Evolutionary conservation across 345 rosid species (phyloP), one percentile per base, ranked within the genome.

Genomic region (Brassica rapa): DNA sequence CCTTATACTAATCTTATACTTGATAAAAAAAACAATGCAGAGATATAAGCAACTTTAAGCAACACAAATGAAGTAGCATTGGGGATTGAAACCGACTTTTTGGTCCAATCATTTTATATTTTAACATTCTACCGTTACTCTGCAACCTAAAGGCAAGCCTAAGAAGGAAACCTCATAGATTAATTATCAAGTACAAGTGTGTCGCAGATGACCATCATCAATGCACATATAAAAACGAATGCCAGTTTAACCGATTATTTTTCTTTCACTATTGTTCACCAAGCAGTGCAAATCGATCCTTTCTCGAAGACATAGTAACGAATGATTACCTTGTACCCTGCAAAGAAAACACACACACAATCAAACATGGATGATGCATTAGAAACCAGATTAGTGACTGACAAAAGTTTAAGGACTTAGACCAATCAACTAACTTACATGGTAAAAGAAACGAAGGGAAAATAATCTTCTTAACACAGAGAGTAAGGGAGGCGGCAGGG

Each of bases 281-380:
- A 73, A 62, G 43, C 53, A 11, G 49, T 24, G 71, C 75, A 78
- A 56, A 56, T 37, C 64, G 39, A 75, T 67, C 80, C 68, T 66
- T 46, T 80, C 71, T 71, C 35, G 66, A 73, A 61, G 70, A 70
- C 60, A 66, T 69, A 69, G 77, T 82, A 63, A 73, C 67, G 73
- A 79, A 71, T 64, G 83, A 88, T 86, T 90, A 93, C 99, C 99
- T 87, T 87, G 98, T 75, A 87, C 87, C 83, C 99, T 95, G 97
- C 97, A 89, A 83, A 81, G 12, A 81, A 1, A 81, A 83, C 33
- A 30, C 33, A 39, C 3, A 81, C 70, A 27, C 56, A 37, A 51
- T 74, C 46, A 83, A 73, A 79, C 55, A 73, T 14, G 46, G 55
- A 73, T 51, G 46, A 61, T 32, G 63, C 21, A 4, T 80, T 37